Base-by-base conservation (phyloP, 768 basidiomycete genomes). In the Filobasidium wieringae region DNA sequence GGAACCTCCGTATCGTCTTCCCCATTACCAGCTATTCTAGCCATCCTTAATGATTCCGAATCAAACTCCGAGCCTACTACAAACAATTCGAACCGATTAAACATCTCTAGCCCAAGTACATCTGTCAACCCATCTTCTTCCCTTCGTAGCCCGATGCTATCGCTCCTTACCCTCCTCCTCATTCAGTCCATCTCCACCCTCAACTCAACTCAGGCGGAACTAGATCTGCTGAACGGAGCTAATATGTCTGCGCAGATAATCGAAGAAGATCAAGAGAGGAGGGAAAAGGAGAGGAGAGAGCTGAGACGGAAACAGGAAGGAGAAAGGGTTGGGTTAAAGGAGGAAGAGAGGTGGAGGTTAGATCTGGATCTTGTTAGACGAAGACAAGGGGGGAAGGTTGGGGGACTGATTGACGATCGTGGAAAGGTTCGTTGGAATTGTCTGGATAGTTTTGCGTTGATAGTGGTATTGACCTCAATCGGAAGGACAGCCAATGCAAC, bases 401-500 rank as follows among this genome's bases (percentile, higher is more conserved):
- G 62, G 22, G 66, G 69, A 6, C 71, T 96, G 27, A 68, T 95
- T 56, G 87, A 91, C 68, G 72, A 81, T 4, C 77, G 76, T 50
- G 90, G 91, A 37, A 88, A 82, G 78, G 91, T 91, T 52, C 37
- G 77, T 57, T 22, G 27, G 22, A 40, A 57, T 14, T 19, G 27
- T 12, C 24, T 47, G 43, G 33, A 30, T 29, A 24, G 6, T 24
- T 24, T 14, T 47, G 15, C 22, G 2, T n/a, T n/a, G n/a, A n/a
- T n/a, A n/a, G n/a, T n/a, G n/a, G n/a, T n/a, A 22, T 34, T 14
- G 56, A 33, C 57, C 50, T 45, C 51, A 61, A 53, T 37, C n/a
- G n/a, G n/a, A n/a, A n/a, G n/a, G n/a, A n/a, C 19, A 95, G 87
- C 88, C 89, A 14, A 76, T 95, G 55, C 81, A 86, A 33, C 89